Base-by-base conservation (phyloP, 177 flowering plant species). In the Tripterygium wilfordii region DNA sequence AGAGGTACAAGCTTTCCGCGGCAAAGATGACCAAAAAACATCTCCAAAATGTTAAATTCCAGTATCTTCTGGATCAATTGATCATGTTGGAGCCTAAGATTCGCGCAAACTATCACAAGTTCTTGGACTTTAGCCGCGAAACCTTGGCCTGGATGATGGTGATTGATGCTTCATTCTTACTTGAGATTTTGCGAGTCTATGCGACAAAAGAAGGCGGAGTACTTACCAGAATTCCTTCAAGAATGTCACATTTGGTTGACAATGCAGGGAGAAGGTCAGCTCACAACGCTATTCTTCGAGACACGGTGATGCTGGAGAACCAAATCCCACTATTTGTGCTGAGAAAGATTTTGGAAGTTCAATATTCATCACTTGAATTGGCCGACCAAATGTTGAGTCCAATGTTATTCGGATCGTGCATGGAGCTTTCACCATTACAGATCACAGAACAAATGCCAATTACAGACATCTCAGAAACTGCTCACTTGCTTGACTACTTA, bases 61-160 rank as follows among this genome's bases (percentile, higher is more conserved):
- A 56, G 8, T 3, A 47, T 19, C 27, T 70, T 4, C 62, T 68
- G 12, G 56, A 63, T 0, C 42, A 63, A 8, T 28, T 77, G 37
- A 7, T 0, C 0, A 27, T 42, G 35, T 31, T 58, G 13, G 79
- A 66, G 48, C 27, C 30, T 0, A 36, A 27, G 36, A 62, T 71
- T 18, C 56, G 82, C n/a, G 68, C 75, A 0, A 70, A 69, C 32
- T 77, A 71, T 32, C 68, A 76, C 44, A 58, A 52, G 36, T 73
- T 56, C 61, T 36, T 79, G 13, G 62, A 68, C 32, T 60, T 60
- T 23, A 58, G 48, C 13, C 49, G 67, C n/a, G 77, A 79, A 24
- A 79, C 79, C 0, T 26, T 78, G 2, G 70, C 67, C 0, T 75
- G 76, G 80, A 66, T 75, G 72, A 70, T 78, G 77, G 77, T 77